Percentiles rank a stretch among this genome's conserved stretches.
Evolutionary conservation across 345 rosid species (phyloP).

Genomic region (Lepidium aucheri): DNA sequence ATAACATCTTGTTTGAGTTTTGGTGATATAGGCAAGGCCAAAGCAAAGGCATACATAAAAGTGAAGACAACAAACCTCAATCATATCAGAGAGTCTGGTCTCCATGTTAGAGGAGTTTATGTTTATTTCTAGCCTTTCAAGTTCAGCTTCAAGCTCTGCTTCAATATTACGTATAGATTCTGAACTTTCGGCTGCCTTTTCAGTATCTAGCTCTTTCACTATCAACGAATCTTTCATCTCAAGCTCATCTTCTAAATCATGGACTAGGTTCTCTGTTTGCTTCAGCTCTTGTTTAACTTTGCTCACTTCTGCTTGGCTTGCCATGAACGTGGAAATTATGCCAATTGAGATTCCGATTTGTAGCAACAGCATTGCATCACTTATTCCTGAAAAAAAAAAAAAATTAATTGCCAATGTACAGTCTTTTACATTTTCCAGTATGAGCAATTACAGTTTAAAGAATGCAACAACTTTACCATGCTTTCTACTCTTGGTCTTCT

Average conservation of each 20-base stretch:
- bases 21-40: neutral
- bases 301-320: slow-evolving; percentile 47
- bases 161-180: slow-evolving; percentile 71
- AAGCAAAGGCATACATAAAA: neutral
- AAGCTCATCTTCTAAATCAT: slow-evolving; percentile 73
- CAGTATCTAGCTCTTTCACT: slow-evolving; percentile 18
- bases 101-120: slow-evolving; percentile 39
- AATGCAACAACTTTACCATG: slow-evolving; percentile 14
- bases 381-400: slow-evolving; percentile 32
- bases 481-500: slow-evolving; percentile 26
- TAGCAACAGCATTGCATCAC: slow-evolving; percentile 37
- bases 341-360: slow-evolving; percentile 75
- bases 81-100: slow-evolving; percentile 35
- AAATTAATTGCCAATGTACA: slow-evolving; percentile 2
- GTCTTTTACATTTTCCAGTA: neutral
- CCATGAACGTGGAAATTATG: slow-evolving; percentile 42
- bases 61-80: slow-evolving; percentile 39
- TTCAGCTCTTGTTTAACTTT: slow-evolving; percentile 52
- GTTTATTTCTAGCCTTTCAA: slow-evolving; percentile 74
- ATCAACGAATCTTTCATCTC: slow-evolving; percentile 59
- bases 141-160: slow-evolving; percentile 98
- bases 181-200: slow-evolving; percentile 37
- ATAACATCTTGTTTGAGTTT: neutral
- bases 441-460: neutral
- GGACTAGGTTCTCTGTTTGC: slow-evolving; percentile 78